Evolutionary conservation across 371 early-diverging fungal species (phyloP).

Genomic region (Blakeslea trispora): DNA sequence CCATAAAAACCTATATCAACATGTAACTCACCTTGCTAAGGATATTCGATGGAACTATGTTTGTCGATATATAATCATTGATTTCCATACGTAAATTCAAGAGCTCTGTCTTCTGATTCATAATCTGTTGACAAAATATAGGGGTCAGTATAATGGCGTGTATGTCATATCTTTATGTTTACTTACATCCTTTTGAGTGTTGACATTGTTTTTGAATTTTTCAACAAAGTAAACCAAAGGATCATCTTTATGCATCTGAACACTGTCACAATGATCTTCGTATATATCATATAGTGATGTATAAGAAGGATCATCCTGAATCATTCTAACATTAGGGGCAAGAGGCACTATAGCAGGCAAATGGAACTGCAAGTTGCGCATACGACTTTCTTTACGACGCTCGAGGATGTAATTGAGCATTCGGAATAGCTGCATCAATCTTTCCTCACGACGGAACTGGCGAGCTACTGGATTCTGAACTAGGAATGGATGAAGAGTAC

Average conservation of each 20-base stretch:
- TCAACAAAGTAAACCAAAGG: slow-evolving; percentile 75
- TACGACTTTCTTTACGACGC: slow-evolving; percentile 74
- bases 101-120: slow-evolving; percentile 63
- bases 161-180: not conserved
- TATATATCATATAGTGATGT: slow-evolving; percentile 85
- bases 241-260: slow-evolving; percentile 78
- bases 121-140: slow-evolving; percentile 17
- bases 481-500: slow-evolving; percentile 84
- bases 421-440: slow-evolving; percentile 90
- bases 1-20: not conserved
- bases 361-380: slow-evolving; percentile 86
- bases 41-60: slow-evolving; percentile 82
- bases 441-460: slow-evolving; percentile 90
- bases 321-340: slow-evolving; percentile 90
- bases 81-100: slow-evolving; percentile 80
- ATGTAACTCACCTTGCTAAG: slow-evolving; percentile 59
- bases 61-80: slow-evolving; percentile 73
- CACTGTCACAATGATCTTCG: slow-evolving; percentile 76
- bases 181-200: slow-evolving; percentile 43
- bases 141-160: not conserved
- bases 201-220: slow-evolving; percentile 55
- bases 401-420: slow-evolving; percentile 86
- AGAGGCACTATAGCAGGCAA: slow-evolving; percentile 90
- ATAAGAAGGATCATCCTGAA: slow-evolving; percentile 90
- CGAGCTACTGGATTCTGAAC: slow-evolving; percentile 91